phyloP scores from a whole-genome alignment of 2,329 filamentous ascomycete species.

The Aspergillus carbonarius region DNA sequence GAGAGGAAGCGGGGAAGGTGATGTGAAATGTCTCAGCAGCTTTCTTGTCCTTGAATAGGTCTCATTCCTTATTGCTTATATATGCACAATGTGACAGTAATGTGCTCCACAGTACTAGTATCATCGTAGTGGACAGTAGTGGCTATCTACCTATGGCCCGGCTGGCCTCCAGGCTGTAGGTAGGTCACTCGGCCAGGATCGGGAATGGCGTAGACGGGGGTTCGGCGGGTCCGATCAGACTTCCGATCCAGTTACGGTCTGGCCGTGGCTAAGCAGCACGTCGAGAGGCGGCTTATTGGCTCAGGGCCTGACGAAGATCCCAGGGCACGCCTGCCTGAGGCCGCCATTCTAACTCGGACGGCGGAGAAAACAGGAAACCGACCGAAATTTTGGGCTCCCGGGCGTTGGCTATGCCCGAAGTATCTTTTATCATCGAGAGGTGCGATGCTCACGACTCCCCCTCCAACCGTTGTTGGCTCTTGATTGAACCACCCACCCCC shows the following conservation, averaged over 20 bases:
- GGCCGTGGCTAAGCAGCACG: background rate
- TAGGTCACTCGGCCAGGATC: background rate
- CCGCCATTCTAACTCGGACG: conserved; percentile 21
- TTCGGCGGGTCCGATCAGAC: background rate
- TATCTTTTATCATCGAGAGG: conserved; percentile 8
- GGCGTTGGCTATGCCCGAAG: background rate
- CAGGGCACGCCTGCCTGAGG: conserved; percentile 25
- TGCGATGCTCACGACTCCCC: conserved; percentile 17
- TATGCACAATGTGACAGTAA: conserved; percentile 1
- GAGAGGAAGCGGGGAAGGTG: background rate
- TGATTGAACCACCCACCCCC: conserved; percentile 11
- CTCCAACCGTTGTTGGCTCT: conserved; percentile 9
- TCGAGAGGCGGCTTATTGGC: background rate
- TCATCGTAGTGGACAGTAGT: too few relatives aligned
- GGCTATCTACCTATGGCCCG: too few relatives aligned
- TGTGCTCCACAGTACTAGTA: background rate
- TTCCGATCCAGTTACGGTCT: background rate
- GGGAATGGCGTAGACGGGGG: background rate
- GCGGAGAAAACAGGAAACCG: conserved; percentile 34
- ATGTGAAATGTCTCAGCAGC: background rate
- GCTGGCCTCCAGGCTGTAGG: too few relatives aligned
- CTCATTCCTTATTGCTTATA: conserved; percentile 3
- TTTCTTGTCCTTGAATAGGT: conserved; percentile 2
- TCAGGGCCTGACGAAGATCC: background rate
- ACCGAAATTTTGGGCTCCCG: conserved; percentile 31